phyloP scores from a whole-genome alignment of 306 rosid genomes.

The Comarum palustre region DNA sequence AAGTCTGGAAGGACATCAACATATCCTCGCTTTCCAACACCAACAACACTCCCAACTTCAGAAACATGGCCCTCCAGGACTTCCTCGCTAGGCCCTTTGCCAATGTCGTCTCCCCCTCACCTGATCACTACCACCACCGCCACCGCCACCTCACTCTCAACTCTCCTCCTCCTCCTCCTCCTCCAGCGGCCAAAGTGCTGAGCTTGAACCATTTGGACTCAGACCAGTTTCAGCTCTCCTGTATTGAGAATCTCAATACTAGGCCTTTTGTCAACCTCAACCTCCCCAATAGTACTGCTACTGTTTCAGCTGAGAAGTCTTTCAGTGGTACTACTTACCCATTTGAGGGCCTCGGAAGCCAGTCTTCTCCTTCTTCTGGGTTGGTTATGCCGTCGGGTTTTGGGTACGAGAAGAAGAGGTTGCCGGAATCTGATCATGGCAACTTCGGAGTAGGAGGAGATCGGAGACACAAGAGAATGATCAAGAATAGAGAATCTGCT shows the following conservation, averaged over 20 bases:
- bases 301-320: neutral
- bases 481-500: slow-evolving; percentile 91
- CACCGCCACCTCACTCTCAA: neutral
- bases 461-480: slow-evolving; percentile 69
- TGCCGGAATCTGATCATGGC: slow-evolving; percentile 24
- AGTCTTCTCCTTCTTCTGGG: slow-evolving; percentile 18
- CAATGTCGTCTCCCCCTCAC: slow-evolving; percentile 10
- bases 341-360: slow-evolving; percentile 25
- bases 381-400: slow-evolving; percentile 27
- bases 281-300: slow-evolving; percentile 17
- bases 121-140: neutral
- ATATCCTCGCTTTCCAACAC: slow-evolving; percentile 34
- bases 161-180: slow-evolving; percentile 14
- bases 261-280: neutral
- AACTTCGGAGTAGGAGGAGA: slow-evolving; percentile 18
- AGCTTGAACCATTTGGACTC: slow-evolving; percentile 39
- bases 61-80: slow-evolving; percentile 50
- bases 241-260: slow-evolving; percentile 5
- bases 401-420: slow-evolving; percentile 28
- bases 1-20: slow-evolving; percentile 69
- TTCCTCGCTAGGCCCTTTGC: slow-evolving; percentile 49
- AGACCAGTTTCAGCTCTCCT: slow-evolving; percentile 26
- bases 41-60: slow-evolving; percentile 19
- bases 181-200: slow-evolving; percentile 33
- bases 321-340: slow-evolving; percentile 5